Base-by-base conservation (phyloP, 768 basidiomycete species). In the Rhizopogon sp. region DNA sequence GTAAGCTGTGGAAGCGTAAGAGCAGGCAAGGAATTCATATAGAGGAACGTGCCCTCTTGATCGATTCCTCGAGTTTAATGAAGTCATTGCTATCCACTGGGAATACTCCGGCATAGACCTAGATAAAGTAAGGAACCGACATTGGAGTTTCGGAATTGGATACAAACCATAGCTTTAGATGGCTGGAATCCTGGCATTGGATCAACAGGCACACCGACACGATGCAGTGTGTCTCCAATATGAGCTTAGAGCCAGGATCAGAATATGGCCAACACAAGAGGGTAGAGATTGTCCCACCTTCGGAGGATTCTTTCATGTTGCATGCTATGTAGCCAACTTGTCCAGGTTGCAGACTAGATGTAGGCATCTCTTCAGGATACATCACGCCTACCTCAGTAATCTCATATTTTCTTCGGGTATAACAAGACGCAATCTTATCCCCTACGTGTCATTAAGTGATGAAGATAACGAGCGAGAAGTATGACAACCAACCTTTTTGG, bases 271-370 rank as follows among this genome's bases (percentile, higher is more conserved):
- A 16, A 37, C 9, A 25, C 1, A 6, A 22, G 22, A 25, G 1
- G 5, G 0, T 6, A 9, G 35, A 29, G 13, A 11, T 37, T 13
- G 37, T 50, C 65, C 42, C 54, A 93, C 94, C 94, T 77, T 98
- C 93, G 13, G 89, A 83, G 9, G 90, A 90, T 62, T 97, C 89
- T 69, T 98, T 99, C 96, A 99, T 98, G 66, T 94, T 96, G 70
- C 96, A 98, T 1, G 93, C 89, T 54, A 92, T 80, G 64, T 84
- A 94, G 14, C 92, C 90, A 16, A 93, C 92, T 71, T 93, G 91
- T 6, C 91, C 91, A 37, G 88, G 81, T 54, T 79, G 78, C 44
- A 93, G 72, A 53, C 76, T 78, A 10, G 73, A 74, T 0, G 87
- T 88, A 11, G 89, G 78, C n/a, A 85, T 75, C 68, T 96, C 92